Percentiles rank a stretch among this genome's conserved stretches.
Conservation (phyloP, 108 stramenopile species). For the Nitzschia sp. region DNA sequence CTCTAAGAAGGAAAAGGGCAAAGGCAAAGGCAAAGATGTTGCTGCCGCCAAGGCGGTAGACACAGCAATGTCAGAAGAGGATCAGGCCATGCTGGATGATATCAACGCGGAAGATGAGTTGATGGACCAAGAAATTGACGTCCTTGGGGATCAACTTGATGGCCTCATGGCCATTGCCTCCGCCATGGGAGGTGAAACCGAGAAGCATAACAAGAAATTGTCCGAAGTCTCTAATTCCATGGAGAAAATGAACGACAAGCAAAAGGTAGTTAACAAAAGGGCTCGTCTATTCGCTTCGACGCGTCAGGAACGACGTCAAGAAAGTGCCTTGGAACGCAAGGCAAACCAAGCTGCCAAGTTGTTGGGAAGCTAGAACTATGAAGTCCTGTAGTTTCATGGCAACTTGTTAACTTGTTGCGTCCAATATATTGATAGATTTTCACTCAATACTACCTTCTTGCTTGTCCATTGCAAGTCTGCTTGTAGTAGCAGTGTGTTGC, state of each 20-base stretch:
- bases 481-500: too few relatives aligned
- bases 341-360: neutral
- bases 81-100: neutral
- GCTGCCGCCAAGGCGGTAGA: neutral
- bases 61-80: constrained; percentile 1
- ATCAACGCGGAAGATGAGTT: constrained; percentile 8
- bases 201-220: constrained; percentile 1
- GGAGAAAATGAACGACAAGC: constrained; percentile 2
- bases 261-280: neutral
- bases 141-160: constrained; percentile 1
- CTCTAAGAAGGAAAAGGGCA: neutral
- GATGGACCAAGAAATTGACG: constrained; percentile 4
- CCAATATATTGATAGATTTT: too few relatives aligned
- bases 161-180: constrained; percentile 3
- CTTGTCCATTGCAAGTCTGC: too few relatives aligned
- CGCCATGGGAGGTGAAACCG: neutral
- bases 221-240: neutral
- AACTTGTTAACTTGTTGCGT: too few relatives aligned
- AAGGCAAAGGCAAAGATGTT: neutral
- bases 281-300: constrained; percentile 8
- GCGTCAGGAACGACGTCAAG: neutral
- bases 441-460: too few relatives aligned
- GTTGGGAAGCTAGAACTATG: too few relatives aligned
- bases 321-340: neutral
- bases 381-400: too few relatives aligned